These are phyloP conservation scores for Phaeosphaeria sp. DNA, from an alignment of 2,329 filamentous ascomycete genomes.

Conservation along the genomic window DNA sequence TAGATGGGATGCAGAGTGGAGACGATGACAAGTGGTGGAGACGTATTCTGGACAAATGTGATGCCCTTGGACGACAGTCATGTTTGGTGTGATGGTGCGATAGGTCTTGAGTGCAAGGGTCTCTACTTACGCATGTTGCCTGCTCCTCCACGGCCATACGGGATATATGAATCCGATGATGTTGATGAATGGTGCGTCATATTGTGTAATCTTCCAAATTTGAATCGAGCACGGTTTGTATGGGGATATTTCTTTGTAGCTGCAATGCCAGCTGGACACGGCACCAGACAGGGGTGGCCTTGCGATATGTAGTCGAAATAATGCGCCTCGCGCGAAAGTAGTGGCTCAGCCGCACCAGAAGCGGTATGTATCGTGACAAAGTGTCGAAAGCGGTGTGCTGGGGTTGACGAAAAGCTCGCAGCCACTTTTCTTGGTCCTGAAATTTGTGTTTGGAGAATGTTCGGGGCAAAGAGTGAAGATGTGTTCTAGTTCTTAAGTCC, in stretches of 20 bases:
- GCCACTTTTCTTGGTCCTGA: background rate
- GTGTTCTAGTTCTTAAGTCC: background rate
- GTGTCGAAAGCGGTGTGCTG: slow-evolving; percentile 1
- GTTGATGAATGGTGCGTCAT: background rate
- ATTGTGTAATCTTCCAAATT: background rate
- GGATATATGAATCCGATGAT: slow-evolving; percentile 9
- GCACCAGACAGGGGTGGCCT: slow-evolving; percentile 3
- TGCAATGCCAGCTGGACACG: background rate
- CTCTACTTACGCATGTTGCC: slow-evolving; percentile 16
- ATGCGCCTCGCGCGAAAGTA: slow-evolving; percentile 2
- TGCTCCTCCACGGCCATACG: slow-evolving; percentile 19
- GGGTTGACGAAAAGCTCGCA: slow-evolving; percentile 1
- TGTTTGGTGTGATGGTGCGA: no score
- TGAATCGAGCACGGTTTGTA: background rate
- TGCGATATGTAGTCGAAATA: background rate
- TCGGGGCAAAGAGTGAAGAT: background rate
- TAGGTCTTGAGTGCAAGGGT: no score
- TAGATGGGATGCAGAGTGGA: background rate
- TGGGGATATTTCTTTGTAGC: background rate
- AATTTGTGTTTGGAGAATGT: background rate
- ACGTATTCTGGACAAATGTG: no score
- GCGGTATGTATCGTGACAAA: slow-evolving; percentile 3
- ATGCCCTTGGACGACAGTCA: no score
- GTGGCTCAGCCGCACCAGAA: slow-evolving; percentile 8
- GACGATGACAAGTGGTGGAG: background rate